Conservation (phyloP, 2,329 filamentous ascomycete genomes). For the Emmonsiellopsis sp. region DNA sequence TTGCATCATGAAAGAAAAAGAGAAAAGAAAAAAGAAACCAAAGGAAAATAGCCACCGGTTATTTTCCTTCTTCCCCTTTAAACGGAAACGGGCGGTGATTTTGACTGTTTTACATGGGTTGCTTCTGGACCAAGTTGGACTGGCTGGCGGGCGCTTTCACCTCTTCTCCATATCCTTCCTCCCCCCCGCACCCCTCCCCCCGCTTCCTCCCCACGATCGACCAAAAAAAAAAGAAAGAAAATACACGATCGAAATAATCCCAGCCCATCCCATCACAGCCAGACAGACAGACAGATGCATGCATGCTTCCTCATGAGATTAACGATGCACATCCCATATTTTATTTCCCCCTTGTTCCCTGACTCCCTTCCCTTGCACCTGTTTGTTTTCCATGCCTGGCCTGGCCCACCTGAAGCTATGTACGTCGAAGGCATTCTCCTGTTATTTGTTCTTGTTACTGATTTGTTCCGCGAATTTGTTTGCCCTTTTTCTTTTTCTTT, state of each 20-base stretch:
- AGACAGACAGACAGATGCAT: no score
- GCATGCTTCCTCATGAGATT: neutral
- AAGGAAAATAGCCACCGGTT: no score
- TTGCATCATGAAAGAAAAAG: conserved; percentile 8
- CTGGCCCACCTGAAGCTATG: no score
- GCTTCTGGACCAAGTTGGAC: no score
- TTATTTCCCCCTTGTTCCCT: neutral
- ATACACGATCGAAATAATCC: no score
- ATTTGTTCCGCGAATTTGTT: conserved; percentile 13
- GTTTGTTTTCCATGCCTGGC: conserved; percentile 6
- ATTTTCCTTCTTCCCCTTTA: no score
- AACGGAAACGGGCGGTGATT: no score
- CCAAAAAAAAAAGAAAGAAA: neutral
- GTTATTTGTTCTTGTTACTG: neutral
- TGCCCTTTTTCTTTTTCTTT: conserved; percentile 8
- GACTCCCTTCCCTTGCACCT: neutral
- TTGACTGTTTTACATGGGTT: no score
- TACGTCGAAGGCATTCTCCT: neutral
- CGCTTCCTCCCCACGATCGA: no score
- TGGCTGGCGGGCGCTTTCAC: no score
- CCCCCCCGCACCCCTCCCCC: neutral
- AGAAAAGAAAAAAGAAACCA: neutral
- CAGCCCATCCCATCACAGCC: no score
- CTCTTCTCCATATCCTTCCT: neutral
- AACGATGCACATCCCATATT: conserved; percentile 6